Base-by-base conservation (phyloP, 2,329 filamentous ascomycete genomes). In the Penicillium sp. region DNA sequence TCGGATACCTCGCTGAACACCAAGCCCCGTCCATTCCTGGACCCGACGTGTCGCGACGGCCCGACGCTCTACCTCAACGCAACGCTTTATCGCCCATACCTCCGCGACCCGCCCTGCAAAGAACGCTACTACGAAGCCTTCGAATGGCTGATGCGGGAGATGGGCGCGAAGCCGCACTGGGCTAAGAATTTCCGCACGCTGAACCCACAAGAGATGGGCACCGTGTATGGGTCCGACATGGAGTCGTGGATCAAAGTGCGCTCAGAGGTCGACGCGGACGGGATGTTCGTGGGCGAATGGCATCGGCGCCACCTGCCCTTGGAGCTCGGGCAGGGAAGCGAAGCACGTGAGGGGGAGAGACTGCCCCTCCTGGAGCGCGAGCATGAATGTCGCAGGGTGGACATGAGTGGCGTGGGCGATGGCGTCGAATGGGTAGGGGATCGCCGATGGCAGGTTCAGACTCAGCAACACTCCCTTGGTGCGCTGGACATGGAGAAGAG, bases 231-330 rank as follows among this genome's bases (percentile, higher is more conserved):
- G 35, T 67, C 75, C n/a, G 73, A 83, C 42, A 73, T 94, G 51
- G 70, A 75, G 17, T 71, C 79, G 41, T 95, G 85, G 78, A 74
- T 85, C 35, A 72, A 75, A 26, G 76, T 94, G 6, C 77, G 89
- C 46, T 76, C 84, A 52, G 75, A 81, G 45, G 82, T 80, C 31
- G 88, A 95, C 63, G 84, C 85, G 0, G 81, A 89, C 53, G 88
- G 88, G 49, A 84, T 95, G 79, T 95, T 95, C 69, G 76, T 91
- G 13, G 91, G 91, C 2, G 83, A 89, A 43, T 98, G 91, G 91
- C 88, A 96, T 69, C 77, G 85, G 26, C 78, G 84, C 45, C 80
- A 81, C 60, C 72, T 95, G 10, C 67, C 80, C 41, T 65, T 75
- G 45, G 48, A 19, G 3, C 29, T 22, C 35, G 26, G 17, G n/a